These are phyloP conservation scores for Rhinocladiella mackenziei DNA, from an alignment of 2,329 filamentous ascomycete species.

Conservation along the genomic window DNA sequence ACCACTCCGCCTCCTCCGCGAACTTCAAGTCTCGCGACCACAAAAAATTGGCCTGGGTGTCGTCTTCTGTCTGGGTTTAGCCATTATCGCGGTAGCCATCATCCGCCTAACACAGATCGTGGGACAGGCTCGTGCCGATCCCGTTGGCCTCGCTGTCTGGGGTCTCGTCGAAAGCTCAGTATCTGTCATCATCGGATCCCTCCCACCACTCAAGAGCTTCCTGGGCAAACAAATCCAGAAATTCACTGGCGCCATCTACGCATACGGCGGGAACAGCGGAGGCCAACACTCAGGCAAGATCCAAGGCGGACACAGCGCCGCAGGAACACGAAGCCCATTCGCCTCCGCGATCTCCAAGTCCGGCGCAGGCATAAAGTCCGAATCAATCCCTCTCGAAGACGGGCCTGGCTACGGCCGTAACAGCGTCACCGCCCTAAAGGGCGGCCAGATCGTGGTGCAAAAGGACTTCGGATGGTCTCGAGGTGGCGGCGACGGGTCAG, in stretches of 20 bases:
- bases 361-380: neutral
- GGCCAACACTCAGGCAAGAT: slow-evolving; percentile 1
- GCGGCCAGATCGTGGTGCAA: slow-evolving; percentile 5
- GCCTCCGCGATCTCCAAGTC: neutral
- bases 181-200: slow-evolving; percentile 17
- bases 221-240: slow-evolving; percentile 6
- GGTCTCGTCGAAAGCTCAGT: slow-evolving; percentile 13
- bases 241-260: slow-evolving; percentile 6
- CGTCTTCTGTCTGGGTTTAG: slow-evolving; percentile 10
- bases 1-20: slow-evolving; percentile 8
- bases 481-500: neutral
- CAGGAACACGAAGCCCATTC: neutral
- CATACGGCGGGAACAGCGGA: neutral
- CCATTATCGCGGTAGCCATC: slow-evolving; percentile 16
- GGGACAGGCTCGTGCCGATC: neutral
- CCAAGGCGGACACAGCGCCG: neutral
- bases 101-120: slow-evolving; percentile 13
- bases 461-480: slow-evolving; percentile 5
- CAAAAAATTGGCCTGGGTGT: slow-evolving; percentile 14
- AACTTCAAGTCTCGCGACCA: slow-evolving; percentile 6
- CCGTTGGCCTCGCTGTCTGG: slow-evolving; percentile 10
- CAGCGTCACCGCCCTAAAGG: slow-evolving; percentile 4
- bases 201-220: slow-evolving; percentile 5
- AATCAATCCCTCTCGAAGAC: slow-evolving; percentile 6
- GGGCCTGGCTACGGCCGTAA: neutral